Evolutionary conservation across 1,284 basidiomycete genomes (phyloP), one percentile per base, ranked within the genome.

Genomic region (Sporisorium scitamineum): DNA sequence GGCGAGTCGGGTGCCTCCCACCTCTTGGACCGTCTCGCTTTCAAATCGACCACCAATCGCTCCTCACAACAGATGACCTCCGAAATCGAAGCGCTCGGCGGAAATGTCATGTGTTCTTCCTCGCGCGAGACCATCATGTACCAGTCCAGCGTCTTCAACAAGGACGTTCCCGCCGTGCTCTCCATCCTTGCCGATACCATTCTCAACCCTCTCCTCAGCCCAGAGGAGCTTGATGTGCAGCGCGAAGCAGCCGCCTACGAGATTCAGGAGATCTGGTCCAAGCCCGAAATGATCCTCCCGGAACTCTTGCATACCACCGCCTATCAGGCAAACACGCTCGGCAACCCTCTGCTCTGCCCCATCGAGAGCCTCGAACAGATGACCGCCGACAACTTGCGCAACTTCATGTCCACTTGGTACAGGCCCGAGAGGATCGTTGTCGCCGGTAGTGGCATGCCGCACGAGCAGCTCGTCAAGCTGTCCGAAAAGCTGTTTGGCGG

Each of bases 51-150:
- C 9, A 77, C 86, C 42, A 87, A 85, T 54, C 87, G 88, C 52
- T 86, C 86, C 3, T 85, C 87, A 5, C 91, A 91, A 44, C 89
- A 93, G 79, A 95, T 98, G 92, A 90, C 91, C 8, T 87, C 88
- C 5, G 90, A 92, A 54, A 93, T 97, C 81, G 92, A 95, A 85
- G 89, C 90, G 11, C 89, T 97, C 22, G 95, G 97, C 51, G 94
- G 95, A 22, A 94, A 97, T 86, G 94, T 98, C 67, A 89, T 93
- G 85, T 95, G 93, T 84, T 92, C 94, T 9, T 94, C 94, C 14
- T 93, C 94, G 6, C 89, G 96, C 51, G 96, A 99, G 86, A 91
- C 94, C 39, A 94, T 98, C 86, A 95, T 97, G 93, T 99, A 98
- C 86, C 96, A 98, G 87, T 95, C 96, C 18, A 94, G 94, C 51